Evolutionary conservation across 208 protist genomes (phyloP).

Genomic region (Crithidia acanthocephali): DNA sequence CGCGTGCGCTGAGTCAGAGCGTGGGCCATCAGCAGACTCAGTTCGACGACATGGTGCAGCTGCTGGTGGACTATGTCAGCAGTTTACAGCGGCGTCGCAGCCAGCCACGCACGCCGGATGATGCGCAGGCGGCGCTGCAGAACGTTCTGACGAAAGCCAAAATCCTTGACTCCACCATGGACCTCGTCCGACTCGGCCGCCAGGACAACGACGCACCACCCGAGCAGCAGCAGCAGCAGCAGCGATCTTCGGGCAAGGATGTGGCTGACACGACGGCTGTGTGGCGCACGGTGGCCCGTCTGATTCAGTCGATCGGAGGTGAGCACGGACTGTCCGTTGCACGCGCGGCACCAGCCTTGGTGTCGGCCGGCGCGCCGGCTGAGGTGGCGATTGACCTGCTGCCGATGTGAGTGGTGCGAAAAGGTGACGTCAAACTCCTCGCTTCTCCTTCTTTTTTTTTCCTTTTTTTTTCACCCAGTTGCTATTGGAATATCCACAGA

Average conservation of each 20-base stretch:
- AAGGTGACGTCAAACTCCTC: neutral
- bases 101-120: conserved; percentile 1
- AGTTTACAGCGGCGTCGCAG: conserved; percentile 31
- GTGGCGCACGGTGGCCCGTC: conserved; percentile 31
- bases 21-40: conserved; percentile 23
- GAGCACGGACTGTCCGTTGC: conserved; percentile 30
- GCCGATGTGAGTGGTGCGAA: conserved; percentile 9
- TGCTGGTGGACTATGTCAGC: conserved; percentile 33
- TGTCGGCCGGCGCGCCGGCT: conserved; percentile 35
- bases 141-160: conserved; percentile 20
- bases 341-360: conserved; percentile 39
- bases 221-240: neutral
- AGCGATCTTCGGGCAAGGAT: neutral
- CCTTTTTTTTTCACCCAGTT: neutral
- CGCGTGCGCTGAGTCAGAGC: conserved; percentile 10
- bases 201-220: neutral
- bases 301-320: conserved; percentile 26
- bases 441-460: neutral
- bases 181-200: conserved; percentile 25
- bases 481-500: no score
- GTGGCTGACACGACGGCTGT: neutral
- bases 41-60: conserved; percentile 33
- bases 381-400: conserved; percentile 45
- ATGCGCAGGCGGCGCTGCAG: conserved; percentile 24
- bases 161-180: conserved; percentile 40